These are phyloP conservation scores for Diaporthe sp. DNA, from an alignment of 2,329 filamentous ascomycete species.

Conservation along the genomic window DNA sequence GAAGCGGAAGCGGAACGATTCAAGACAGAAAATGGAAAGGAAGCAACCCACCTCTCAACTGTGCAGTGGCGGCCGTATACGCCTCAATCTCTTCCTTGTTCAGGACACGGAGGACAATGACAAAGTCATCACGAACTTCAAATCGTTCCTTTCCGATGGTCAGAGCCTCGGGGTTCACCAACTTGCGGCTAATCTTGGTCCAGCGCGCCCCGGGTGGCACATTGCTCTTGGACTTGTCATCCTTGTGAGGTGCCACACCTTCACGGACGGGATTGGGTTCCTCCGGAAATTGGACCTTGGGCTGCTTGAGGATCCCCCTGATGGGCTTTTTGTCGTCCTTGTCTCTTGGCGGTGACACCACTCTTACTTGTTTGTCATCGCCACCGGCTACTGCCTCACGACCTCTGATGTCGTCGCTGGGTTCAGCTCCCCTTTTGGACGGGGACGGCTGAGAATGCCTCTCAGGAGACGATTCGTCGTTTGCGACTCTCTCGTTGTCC, in stretches of 20 bases:
- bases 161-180: conserved; percentile 90
- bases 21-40: conserved; percentile 33
- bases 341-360: conserved; percentile 78
- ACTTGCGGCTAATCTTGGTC: conserved; percentile 90
- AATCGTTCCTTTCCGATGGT: conserved; percentile 90
- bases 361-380: conserved; percentile 65
- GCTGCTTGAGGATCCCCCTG: conserved; percentile 87
- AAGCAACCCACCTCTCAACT: conserved; percentile 76
- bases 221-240: conserved; percentile 78
- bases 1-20: conserved; percentile 28
- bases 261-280: conserved; percentile 85
- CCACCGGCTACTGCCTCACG: conserved; percentile 50
- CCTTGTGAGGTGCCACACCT: conserved; percentile 93
- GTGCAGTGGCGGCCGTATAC: conserved; percentile 83
- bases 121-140: conserved; percentile 91
- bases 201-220: conserved; percentile 84
- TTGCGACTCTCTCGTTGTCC: conserved; percentile 33
- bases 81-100: conserved; percentile 90
- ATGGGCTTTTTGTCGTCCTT: conserved; percentile 75
- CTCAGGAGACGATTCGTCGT: conserved; percentile 41
- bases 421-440: conserved; percentile 13
- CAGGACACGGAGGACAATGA: conserved; percentile 90
- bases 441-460: conserved; percentile 26
- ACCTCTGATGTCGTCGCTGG: conserved; percentile 50
- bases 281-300: conserved; percentile 86